Base-by-base conservation (phyloP, 768 basidiomycete genomes). In the Exidia glandulosa region DNA sequence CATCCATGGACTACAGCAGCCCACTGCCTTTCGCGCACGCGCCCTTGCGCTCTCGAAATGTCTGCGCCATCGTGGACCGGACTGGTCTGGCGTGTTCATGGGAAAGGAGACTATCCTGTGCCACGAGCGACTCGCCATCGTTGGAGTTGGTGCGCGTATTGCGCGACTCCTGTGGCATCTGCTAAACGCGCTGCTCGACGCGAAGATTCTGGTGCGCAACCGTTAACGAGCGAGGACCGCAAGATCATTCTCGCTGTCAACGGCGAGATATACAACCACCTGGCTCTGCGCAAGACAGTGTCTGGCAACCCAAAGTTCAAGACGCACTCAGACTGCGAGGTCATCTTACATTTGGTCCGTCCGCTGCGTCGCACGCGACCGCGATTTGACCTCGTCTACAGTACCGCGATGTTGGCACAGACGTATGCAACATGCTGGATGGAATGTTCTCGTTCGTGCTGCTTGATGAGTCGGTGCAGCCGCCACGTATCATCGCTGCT, bases 391-490 rank as follows among this genome's bases (percentile, higher is more conserved):
- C 36, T 34, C 63, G 34, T 12, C 50, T 31, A 10, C 64, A 97
- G 95, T 97, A 96, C 76, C 78, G 79, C 66, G 87, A 91, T 74
- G 72, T 90, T 67, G 94, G 77, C 68, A 90, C 83, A 64, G 81
- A 80, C 3, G 75, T 95, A 30, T 90, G 89, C 74, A 74, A 75
- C 69, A 77, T 83, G 69, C 86, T 99, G 61, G 96, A 99, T 69
- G 96, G 96, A 64, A 95, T 99, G 91, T 99, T 99, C 77, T 94
- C 95, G 2, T 99, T 98, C 69, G 88, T 97, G 63, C 82, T 98
- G 50, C 79, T 98, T 61, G 96, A 99, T 74, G 92, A 94, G 69
- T 90, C 92, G 13, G 87, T 89, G 61, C 77, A 87, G 0, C 95
- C 95, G 9, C 79, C 92, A 27, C 84, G 95, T 59, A 77, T 99